Evolutionary conservation across 1,284 basidiomycete genomes (phyloP).

Genomic region (Puccinia coronata): DNA sequence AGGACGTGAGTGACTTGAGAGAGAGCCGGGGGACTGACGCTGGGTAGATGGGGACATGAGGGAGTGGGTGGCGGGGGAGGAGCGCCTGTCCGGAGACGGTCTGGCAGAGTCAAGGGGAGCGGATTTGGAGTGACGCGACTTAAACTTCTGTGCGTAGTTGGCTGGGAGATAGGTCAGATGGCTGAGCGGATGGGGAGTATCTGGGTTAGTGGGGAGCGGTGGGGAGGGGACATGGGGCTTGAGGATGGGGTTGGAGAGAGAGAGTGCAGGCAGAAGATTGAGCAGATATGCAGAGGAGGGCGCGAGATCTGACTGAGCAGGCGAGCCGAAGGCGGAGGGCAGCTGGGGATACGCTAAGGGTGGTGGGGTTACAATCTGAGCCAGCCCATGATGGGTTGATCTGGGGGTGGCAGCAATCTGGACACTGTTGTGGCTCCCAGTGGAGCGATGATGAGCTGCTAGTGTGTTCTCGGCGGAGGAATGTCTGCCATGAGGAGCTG

Average conservation of each 20-base stretch:
- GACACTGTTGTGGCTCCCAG: no score
- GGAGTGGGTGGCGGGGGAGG: not conserved
- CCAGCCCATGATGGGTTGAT: not conserved
- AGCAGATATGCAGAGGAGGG: not conserved
- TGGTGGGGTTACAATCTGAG: not conserved
- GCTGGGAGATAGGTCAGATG: slow-evolving; percentile 4
- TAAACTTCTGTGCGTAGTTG: not conserved
- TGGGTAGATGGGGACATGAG: not conserved
- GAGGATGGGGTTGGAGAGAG: not conserved
- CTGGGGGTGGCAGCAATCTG: not conserved
- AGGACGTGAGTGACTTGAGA: not conserved
- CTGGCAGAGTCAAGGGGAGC: not conserved
- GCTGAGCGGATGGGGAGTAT: not conserved
- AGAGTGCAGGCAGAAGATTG: not conserved
- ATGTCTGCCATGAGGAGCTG: no score
- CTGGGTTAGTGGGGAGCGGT: not conserved
- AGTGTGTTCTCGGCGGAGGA: no score
- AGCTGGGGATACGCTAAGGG: not conserved
- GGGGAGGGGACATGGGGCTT: not conserved
- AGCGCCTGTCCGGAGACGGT: not conserved
- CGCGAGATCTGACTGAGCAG: not conserved
- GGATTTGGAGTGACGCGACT: not conserved
- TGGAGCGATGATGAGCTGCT: no score
- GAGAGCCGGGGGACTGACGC: not conserved
- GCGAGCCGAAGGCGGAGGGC: slow-evolving; percentile 7